Conservation (phyloP, 129 eudicot genomes). For the Tagetes erecta region DNA sequence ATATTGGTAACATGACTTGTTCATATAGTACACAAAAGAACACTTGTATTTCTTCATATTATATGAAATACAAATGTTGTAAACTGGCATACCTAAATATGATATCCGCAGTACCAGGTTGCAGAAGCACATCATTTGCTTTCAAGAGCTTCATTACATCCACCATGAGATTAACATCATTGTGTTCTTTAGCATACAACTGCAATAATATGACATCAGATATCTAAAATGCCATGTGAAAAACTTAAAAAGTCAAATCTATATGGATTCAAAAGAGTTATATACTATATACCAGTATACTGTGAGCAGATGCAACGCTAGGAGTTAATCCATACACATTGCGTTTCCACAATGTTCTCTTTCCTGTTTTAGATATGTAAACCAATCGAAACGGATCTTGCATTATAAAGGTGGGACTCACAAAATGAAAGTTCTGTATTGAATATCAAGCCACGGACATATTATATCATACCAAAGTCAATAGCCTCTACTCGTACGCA, state of each 20-base stretch:
- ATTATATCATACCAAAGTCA: slow-evolving; percentile 62
- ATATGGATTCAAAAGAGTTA: neutral
- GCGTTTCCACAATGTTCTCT: slow-evolving; percentile 72
- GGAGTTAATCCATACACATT: slow-evolving; percentile 78
- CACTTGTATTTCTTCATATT: neutral
- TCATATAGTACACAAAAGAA: neutral
- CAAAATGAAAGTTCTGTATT: neutral
- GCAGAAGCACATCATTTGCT: slow-evolving; percentile 71
- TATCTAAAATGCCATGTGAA: neutral
- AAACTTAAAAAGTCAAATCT: neutral
- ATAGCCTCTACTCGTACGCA: slow-evolving; percentile 78
- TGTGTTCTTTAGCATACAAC: slow-evolving; percentile 69
- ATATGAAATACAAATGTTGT: neutral
- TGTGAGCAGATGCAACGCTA: slow-evolving; percentile 76
- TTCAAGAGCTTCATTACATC: slow-evolving; percentile 73
- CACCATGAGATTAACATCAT: slow-evolving; percentile 70
- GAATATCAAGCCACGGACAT: neutral
- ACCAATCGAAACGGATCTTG: neutral
- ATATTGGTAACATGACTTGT: too few species aligned
- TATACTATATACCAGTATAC: slow-evolving; percentile 64
- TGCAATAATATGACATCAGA: slow-evolving; percentile 33
- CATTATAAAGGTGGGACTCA: neutral
- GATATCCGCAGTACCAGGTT: slow-evolving; percentile 90
- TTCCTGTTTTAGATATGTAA: slow-evolving; percentile 46
- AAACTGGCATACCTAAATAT: slow-evolving; percentile 62